Conservation (phyloP, 805 yeast species). For the Maudiozyma bulderi region DNA sequence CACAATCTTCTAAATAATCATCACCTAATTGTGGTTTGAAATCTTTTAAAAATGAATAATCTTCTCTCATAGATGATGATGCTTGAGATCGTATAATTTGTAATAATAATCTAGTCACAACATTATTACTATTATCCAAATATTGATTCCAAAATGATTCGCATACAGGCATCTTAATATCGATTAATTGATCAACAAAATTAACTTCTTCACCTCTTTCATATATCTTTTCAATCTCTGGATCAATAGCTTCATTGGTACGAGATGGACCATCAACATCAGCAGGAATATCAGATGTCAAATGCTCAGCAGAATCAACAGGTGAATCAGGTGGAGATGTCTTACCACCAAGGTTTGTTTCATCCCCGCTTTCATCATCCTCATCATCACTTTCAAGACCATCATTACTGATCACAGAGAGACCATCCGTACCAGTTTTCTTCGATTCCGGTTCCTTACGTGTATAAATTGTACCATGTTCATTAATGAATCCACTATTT, state of each 20-base stretch:
- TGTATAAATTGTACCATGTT: slow-evolving; percentile 4
- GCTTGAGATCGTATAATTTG: slow-evolving; percentile 11
- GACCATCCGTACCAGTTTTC: too few species aligned
- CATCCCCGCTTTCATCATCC: not conserved
- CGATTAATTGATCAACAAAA: slow-evolving; percentile 10
- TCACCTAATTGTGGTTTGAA: slow-evolving; percentile 11
- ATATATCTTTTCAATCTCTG: too few species aligned
- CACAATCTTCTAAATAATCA: slow-evolving; percentile 8
- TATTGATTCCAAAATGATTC: slow-evolving; percentile 15
- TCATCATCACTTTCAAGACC: slow-evolving; percentile 4
- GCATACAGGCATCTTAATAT: slow-evolving; percentile 16
- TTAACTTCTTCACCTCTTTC: slow-evolving; percentile 4
- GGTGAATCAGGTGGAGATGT: too few species aligned
- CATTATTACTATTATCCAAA: slow-evolving; percentile 9
- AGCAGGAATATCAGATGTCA: too few species aligned
- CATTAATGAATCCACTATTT: slow-evolving; percentile 7
- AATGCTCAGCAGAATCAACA: too few species aligned
- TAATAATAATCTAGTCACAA: slow-evolving; percentile 5
- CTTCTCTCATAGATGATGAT: slow-evolving; percentile 7
- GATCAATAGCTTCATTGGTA: too few species aligned
- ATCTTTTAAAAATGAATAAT: slow-evolving; percentile 10
- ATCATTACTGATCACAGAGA: not conserved
- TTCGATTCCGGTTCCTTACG: not conserved
- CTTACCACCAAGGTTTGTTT: not conserved
- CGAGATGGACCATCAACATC: too few species aligned